phyloP scores from a whole-genome alignment of 148 eudicot species.

The Amaranthus hypochondriacus region DNA sequence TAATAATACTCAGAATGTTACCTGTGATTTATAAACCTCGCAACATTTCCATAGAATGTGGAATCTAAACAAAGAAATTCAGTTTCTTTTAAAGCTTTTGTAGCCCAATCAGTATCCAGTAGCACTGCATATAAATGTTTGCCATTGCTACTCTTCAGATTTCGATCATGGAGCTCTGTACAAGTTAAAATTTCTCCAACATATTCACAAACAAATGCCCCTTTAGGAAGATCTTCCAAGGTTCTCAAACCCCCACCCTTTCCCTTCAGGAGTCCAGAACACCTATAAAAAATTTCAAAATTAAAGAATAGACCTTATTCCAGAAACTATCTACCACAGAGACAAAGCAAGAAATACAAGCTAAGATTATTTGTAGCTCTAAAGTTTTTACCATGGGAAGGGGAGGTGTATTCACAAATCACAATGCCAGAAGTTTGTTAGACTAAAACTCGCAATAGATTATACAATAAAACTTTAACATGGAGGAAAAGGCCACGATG shows the following conservation, averaged over 20 bases:
- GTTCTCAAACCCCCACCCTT: constrained; percentile 96
- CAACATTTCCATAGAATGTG: constrained; percentile 67
- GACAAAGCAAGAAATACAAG: background rate
- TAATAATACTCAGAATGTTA: constrained; percentile 18
- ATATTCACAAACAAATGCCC: constrained; percentile 86
- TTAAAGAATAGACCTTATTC: background rate
- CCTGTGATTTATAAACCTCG: constrained; percentile 90
- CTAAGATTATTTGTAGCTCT: too few species aligned
- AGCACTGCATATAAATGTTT: constrained; percentile 60
- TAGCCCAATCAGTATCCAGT: constrained; percentile 82
- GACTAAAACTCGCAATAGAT: background rate
- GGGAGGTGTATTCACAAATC: too few species aligned
- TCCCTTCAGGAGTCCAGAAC: constrained; percentile 75
- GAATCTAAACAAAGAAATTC: constrained; percentile 85
- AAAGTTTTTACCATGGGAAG: too few species aligned
- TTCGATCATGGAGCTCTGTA: constrained; percentile 52
- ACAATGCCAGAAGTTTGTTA: background rate
- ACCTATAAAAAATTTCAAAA: constrained; percentile 39
- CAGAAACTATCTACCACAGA: too few species aligned
- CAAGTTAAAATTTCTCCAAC: constrained; percentile 77
- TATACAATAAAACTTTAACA: background rate
- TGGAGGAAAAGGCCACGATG: background rate
- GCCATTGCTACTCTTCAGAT: constrained; percentile 30
- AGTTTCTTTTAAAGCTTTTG: constrained; percentile 51
- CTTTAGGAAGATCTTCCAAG: constrained; percentile 70